Conservation (phyloP, 257 asterid genomes). For the Primulina eburnea region DNA sequence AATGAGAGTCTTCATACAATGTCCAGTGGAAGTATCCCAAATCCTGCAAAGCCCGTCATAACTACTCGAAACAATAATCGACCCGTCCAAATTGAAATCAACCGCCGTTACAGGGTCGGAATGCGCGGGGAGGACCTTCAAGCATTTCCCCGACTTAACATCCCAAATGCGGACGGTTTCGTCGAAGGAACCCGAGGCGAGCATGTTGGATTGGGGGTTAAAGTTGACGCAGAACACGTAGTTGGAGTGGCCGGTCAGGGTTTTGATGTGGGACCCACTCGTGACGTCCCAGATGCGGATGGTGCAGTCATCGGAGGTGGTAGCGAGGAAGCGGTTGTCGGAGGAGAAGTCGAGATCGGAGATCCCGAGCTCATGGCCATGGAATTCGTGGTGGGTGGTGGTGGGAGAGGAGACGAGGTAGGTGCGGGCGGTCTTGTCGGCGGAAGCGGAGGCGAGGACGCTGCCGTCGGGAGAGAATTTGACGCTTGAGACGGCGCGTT, state of each 20-base stretch:
- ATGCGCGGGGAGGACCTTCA: slow-evolving; percentile 92
- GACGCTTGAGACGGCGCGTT: slow-evolving; percentile 66
- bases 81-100: slow-evolving; percentile 74
- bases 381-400: slow-evolving; percentile 51
- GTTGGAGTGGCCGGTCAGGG: slow-evolving; percentile 82
- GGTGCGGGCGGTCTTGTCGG: slow-evolving; percentile 79
- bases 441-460: slow-evolving; percentile 73
- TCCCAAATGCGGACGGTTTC: slow-evolving; percentile 96
- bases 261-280: slow-evolving; percentile 72
- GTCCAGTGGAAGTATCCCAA: slow-evolving; percentile 97
- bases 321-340: slow-evolving; percentile 72
- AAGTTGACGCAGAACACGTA: slow-evolving; percentile 81
- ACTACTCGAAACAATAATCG: slow-evolving; percentile 77
- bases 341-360: slow-evolving; percentile 88
- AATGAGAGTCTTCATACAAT: slow-evolving; percentile 86
- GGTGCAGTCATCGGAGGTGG: slow-evolving; percentile 92
- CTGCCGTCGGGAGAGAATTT: slow-evolving; percentile 82
- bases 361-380: slow-evolving; percentile 79
- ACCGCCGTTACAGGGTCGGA: slow-evolving; percentile 93
- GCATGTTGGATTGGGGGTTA: slow-evolving; percentile 81
- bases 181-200: slow-evolving; percentile 83
- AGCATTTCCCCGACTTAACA: slow-evolving; percentile 82
- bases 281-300: slow-evolving; percentile 79
- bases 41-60: slow-evolving; percentile 96
- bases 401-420: slow-evolving; percentile 51